phyloP scores from a whole-genome alignment of 371 early-diverging fungal genomes.

The Mucor circinelloides region DNA sequence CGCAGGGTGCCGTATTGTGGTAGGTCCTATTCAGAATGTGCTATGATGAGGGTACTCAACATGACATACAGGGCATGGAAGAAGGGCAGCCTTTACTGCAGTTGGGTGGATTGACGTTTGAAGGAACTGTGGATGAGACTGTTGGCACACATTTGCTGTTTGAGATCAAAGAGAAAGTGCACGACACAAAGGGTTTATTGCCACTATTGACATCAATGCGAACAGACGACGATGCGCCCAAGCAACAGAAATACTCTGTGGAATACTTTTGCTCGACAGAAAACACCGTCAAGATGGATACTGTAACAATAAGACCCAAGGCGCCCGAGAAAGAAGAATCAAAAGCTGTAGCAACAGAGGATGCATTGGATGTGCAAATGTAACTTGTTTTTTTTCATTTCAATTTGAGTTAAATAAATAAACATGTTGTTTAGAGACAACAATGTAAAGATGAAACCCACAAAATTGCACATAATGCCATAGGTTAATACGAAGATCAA shows the following conservation, averaged over 20 bases:
- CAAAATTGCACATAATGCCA: conserved; percentile 37
- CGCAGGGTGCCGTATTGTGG: conserved; percentile 19
- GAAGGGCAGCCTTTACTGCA: conserved; percentile 24
- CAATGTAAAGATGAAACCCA: conserved; percentile 20
- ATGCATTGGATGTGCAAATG: not conserved
- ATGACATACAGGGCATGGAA: conserved; percentile 18
- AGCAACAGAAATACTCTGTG: not conserved
- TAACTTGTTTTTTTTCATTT: not conserved
- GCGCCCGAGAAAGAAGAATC: not conserved
- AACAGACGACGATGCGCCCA: not conserved
- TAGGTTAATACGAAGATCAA: conserved; percentile 32
- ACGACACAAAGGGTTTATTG: conserved; percentile 11
- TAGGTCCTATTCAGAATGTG: not conserved
- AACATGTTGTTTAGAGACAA: not conserved
- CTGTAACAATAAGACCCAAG: conserved; percentile 2
- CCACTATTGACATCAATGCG: conserved; percentile 25
- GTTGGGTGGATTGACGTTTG: conserved; percentile 14
- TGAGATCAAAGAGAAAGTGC: conserved; percentile 21
- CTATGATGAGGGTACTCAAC: not conserved
- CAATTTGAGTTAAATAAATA: not conserved
- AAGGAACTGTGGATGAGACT: conserved; percentile 27
- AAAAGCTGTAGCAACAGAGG: not conserved
- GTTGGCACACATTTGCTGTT: conserved; percentile 28
- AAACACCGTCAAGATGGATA: conserved; percentile 6
- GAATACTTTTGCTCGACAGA: conserved; percentile 13